These are phyloP conservation scores for Clonostachys sp. DNA, from an alignment of 2,329 filamentous ascomycete genomes.

Conservation along the genomic window DNA sequence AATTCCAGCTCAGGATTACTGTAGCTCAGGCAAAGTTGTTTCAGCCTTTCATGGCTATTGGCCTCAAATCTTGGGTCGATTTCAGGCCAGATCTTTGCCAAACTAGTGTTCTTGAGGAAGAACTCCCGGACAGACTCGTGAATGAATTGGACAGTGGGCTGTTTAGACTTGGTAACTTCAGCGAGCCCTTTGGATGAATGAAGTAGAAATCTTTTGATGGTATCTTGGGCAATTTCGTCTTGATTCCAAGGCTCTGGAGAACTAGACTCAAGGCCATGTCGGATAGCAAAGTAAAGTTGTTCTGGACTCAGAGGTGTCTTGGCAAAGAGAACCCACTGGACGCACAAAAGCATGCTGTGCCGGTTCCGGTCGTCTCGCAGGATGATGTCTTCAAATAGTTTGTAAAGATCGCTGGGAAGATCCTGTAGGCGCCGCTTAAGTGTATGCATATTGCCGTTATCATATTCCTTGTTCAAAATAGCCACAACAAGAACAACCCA, in stretches of 20 bases:
- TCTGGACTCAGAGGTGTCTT: constrained; percentile 30
- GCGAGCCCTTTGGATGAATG: constrained; percentile 45
- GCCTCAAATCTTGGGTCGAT: constrained; percentile 20
- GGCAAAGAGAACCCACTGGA: constrained; percentile 50
- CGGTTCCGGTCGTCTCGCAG: constrained; percentile 27
- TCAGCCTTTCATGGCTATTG: constrained; percentile 35
- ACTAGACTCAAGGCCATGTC: constrained; percentile 10
- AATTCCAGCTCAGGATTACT: constrained; percentile 11
- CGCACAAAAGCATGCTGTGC: constrained; percentile 29
- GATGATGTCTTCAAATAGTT: constrained; percentile 46
- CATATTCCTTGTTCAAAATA: constrained; percentile 27
- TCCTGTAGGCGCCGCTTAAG: not conserved
- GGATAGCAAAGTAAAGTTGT: constrained; percentile 39
- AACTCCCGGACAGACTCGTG: constrained; percentile 46
- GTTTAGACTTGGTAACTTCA: constrained; percentile 26
- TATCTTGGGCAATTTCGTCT: not conserved
- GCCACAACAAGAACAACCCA: constrained; percentile 34
- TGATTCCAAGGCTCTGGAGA: no score
- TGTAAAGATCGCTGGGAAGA: constrained; percentile 32
- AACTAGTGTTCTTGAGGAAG: constrained; percentile 27
- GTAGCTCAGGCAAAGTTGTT: constrained; percentile 34
- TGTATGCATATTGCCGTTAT: constrained; percentile 19
- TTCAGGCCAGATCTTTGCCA: constrained; percentile 21
- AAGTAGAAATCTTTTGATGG: constrained; percentile 25
- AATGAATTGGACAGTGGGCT: constrained; percentile 42